These are phyloP conservation scores for Sindora glabra DNA, from an alignment of 306 rosid genomes.

Conservation along the genomic window DNA sequence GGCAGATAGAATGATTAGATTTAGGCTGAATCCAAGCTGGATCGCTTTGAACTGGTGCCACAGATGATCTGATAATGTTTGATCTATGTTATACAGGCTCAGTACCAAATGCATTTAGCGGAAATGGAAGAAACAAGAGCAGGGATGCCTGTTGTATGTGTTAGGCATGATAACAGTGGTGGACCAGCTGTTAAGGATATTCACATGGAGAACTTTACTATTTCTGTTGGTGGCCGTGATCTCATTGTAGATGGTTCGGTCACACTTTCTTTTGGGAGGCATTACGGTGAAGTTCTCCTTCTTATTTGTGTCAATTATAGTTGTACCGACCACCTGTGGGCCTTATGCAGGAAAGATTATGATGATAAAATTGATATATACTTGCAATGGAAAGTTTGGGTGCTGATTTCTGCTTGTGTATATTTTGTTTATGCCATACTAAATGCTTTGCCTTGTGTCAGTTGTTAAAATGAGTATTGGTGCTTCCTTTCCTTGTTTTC, in stretches of 20 bases:
- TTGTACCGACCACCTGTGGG: not conserved
- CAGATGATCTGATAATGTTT: not conserved
- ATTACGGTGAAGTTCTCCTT: slow-evolving; percentile 58
- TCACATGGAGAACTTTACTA: slow-evolving; percentile 76
- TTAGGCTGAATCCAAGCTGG: not conserved
- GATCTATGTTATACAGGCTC: slow-evolving; percentile 36
- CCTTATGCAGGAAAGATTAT: no score
- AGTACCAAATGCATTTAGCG: slow-evolving; percentile 75
- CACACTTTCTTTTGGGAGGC: slow-evolving; percentile 91
- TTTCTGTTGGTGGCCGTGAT: slow-evolving; percentile 98
- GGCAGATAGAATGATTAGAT: not conserved
- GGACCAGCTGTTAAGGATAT: slow-evolving; percentile 84
- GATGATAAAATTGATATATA: not conserved
- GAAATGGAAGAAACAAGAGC: slow-evolving; percentile 95
- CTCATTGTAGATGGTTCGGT: slow-evolving; percentile 85
- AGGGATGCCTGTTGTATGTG: slow-evolving; percentile 85
- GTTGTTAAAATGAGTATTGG: not conserved
- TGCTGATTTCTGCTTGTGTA: not conserved
- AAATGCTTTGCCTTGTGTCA: not conserved
- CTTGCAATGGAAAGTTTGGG: not conserved
- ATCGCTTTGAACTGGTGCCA: not conserved
- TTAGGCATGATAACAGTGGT: slow-evolving; percentile 56
- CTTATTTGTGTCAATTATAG: not conserved
- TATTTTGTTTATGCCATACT: not conserved
- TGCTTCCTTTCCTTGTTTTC: not conserved